Evolutionary conservation across 148 eudicot genomes (phyloP), one percentile per base, ranked within the genome.

Genomic region (Amaranthus cruentus): DNA sequence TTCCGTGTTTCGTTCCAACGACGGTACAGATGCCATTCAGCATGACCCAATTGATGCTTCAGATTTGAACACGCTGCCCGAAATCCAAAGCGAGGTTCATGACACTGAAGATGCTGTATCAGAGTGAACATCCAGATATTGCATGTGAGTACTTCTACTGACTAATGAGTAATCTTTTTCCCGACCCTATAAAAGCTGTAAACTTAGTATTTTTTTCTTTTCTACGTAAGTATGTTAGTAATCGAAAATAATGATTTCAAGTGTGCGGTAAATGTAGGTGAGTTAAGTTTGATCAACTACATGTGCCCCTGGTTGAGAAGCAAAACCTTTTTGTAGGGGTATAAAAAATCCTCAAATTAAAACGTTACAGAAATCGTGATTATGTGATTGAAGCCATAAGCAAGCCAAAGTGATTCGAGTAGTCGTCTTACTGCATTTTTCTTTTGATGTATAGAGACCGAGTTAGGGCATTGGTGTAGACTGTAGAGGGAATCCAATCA

Each of bases 21-120:
- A 81, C 55, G 77, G 77, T 73, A 73, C 53, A 38, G 84, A 80
- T 62, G 78, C 10, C 8, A 77, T 47, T 78, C 79, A 78, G 69
- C 82, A 79, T 11, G 91, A 87, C 59, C 82, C 73, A 3, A 82
- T 85, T 57, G 95, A 85, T 76, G 73, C 81, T 47, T 79, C 88
- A 7, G 90, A 88, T 82, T 79, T 86, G 58, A 87, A 81, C 56
- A 83, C 88, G 13, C 77, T 88, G 78, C 90, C 91, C 0, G 89
- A 86, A n/a, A 89, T 87, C 75, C 79, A 74, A 83, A 85, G 74
- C 6, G 89, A 88, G 83, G 89, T 85, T 77, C 83, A 80, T 68
- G 80, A 79, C 15, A 66, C 73, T 14, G 89, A 85, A 61, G 93
- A 85, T 55, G 75, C 73, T 70, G 84, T 83, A 52, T 85, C 85